Evolutionary conservation across 306 rosid species (phyloP), one percentile per base, ranked within the genome.

Genomic region (Albizia julibrissin): DNA sequence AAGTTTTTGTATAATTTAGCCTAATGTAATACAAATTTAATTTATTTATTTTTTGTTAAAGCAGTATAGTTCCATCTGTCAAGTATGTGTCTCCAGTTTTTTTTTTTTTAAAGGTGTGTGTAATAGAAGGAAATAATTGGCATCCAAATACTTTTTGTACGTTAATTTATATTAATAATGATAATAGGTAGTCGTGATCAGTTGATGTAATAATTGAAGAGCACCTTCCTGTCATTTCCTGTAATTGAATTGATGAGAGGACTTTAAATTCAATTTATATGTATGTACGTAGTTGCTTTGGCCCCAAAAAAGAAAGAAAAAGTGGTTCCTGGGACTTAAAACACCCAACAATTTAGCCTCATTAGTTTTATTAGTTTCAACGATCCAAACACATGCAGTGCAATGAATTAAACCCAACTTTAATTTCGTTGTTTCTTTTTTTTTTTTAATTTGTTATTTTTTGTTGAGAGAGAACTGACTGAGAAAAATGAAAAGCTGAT

Each of bases 201-300:
- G 56, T 13, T n/a, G 69, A 75, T 49, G 56, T 49, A 49, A 29
- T 29, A 9, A 37, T 73, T 27, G n/a, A 49, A 74, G 21, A 18
- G 47, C 26, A 19, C 47, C 78, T 19, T 74, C 67, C 67, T 52
- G n/a, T 52, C 78, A 52, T 33, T 74, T 74, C 66, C 62, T 72
- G 47, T 46, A 31, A 80, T 69, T 65, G 49, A 40, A 49, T 21
- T 79, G 50, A 44, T 7, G 21, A 37, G 62, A 69, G 7, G 22
- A 40, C 18, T 56, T 8, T 24, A 58, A n/a, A 62, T 40, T 42
- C 8, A 54, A 54, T 54, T 43, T 73, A 72, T 24, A 15, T 50
- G 1, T 59, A 52, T 24, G 11, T 11, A 3, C 43, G 50, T 12
- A 70, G 61, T 40, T 27, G 27, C 19, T 69, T 19, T 27, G 37